These are phyloP conservation scores for Beauveria sp. DNA, from an alignment of 2,329 filamentous ascomycete genomes.

Conservation along the genomic window DNA sequence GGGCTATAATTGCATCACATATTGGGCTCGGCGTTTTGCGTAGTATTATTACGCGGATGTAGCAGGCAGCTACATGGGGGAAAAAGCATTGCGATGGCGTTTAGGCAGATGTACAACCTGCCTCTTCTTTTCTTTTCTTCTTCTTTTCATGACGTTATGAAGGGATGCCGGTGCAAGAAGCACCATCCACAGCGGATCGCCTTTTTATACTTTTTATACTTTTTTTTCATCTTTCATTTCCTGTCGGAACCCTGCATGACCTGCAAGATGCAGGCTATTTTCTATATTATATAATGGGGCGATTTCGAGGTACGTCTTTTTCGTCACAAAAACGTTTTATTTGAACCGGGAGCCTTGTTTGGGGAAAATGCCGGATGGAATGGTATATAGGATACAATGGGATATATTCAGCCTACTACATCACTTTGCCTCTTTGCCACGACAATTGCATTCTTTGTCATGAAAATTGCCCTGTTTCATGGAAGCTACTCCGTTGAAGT, in stretches of 20 bases:
- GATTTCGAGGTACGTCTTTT: not conserved
- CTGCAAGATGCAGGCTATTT: not conserved
- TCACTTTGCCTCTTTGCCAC: not conserved
- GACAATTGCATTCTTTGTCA: not conserved
- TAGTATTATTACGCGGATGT: not conserved
- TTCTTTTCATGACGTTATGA: constrained; percentile 8
- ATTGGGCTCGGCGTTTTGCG: not conserved
- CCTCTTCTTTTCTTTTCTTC: not conserved
- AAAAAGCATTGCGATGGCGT: constrained; percentile 11
- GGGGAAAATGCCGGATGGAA: not conserved
- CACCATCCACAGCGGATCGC: not conserved
- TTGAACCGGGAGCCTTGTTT: not conserved
- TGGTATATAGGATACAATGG: not conserved
- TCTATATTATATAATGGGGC: not conserved
- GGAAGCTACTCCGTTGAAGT: too few relatives aligned
- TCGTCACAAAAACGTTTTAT: not conserved
- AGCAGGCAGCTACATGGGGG: not conserved
- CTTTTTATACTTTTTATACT: not conserved
- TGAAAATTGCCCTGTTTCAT: not conserved
- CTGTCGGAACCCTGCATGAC: not conserved
- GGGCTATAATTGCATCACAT: constrained; percentile 17
- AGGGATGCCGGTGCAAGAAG: not conserved
- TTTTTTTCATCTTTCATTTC: not conserved
- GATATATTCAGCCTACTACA: too few relatives aligned
- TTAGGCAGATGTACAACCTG: not conserved